Percentiles rank a stretch among this genome's conserved stretches.
phyloP scores from a whole-genome alignment of 257 asterid species.

The Eustoma russellianum region DNA sequence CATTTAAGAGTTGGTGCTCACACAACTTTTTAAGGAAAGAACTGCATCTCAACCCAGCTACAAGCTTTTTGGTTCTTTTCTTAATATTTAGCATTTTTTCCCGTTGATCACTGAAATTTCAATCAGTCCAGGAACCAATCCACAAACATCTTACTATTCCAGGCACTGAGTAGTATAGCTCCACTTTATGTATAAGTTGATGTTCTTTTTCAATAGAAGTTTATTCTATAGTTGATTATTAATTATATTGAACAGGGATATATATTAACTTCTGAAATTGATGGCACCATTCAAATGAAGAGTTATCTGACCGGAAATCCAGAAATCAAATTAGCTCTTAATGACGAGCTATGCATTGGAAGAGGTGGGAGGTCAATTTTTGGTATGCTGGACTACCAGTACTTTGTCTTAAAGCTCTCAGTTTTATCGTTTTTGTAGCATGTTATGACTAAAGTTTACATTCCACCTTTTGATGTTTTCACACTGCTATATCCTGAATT shows the following conservation, averaged over 20 bases:
- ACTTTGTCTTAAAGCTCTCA: slow-evolving; percentile 1
- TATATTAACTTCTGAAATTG: slow-evolving; percentile 96
- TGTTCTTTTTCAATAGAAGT: too few species aligned
- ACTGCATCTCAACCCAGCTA: too few species aligned
- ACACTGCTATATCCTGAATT: neutral
- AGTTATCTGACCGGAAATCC: slow-evolving; percentile 97
- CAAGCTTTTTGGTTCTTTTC: too few species aligned
- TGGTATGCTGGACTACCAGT: slow-evolving; percentile 36
- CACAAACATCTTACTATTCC: too few species aligned
- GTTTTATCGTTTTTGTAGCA: neutral
- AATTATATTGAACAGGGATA: slow-evolving; percentile 32
- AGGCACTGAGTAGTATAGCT: too few species aligned
- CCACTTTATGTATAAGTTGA: too few species aligned
- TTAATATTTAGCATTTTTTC: too few species aligned
- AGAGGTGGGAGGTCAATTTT: slow-evolving; percentile 55
- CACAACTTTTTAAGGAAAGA: too few species aligned
- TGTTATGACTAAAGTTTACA: neutral
- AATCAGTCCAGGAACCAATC: too few species aligned
- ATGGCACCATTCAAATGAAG: slow-evolving; percentile 99
- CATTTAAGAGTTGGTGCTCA: too few species aligned
- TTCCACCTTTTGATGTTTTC: slow-evolving; percentile 1
- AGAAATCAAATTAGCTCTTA: slow-evolving; percentile 93
- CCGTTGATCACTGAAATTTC: too few species aligned
- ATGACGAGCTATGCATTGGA: slow-evolving; percentile 85
- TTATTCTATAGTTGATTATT: neutral